These are phyloP conservation scores for Chiua virens DNA, from an alignment of 768 basidiomycete species.

Conservation along the genomic window DNA sequence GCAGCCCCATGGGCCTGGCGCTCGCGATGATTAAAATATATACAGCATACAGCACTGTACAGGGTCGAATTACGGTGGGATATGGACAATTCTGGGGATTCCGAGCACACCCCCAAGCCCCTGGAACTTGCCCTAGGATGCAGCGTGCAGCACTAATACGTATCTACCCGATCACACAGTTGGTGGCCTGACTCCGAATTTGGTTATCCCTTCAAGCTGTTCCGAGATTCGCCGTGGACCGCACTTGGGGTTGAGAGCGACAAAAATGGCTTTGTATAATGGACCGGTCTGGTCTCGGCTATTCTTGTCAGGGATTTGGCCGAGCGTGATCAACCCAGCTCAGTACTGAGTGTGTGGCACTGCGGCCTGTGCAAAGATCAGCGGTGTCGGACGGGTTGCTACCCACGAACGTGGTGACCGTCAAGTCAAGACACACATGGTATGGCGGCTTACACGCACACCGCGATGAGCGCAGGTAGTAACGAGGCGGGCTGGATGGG, in stretches of 20 bases:
- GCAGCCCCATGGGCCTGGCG: background rate
- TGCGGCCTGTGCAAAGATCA: conserved; percentile 13
- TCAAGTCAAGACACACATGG: background rate
- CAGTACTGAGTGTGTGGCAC: conserved; percentile 16
- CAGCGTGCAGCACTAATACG: too few species aligned
- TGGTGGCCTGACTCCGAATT: too few species aligned
- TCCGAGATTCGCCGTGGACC: conserved; percentile 20
- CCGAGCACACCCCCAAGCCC: conserved; percentile 2
- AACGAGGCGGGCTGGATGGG: background rate
- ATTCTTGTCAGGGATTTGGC: conserved; percentile 9
- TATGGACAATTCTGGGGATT: conserved; percentile 1
- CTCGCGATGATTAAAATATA: background rate
- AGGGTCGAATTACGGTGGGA: conserved; percentile 9
- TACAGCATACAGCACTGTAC: conserved; percentile 4
- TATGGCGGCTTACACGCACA: background rate
- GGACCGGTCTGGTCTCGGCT: conserved; percentile 1
- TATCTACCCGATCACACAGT: too few species aligned
- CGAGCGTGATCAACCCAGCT: background rate
- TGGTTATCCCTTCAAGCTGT: background rate
- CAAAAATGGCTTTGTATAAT: too few species aligned
- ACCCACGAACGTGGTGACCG: background rate
- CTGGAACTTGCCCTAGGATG: conserved; percentile 4
- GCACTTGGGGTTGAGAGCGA: background rate
- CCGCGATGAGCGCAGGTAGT: background rate
- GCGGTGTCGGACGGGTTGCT: conserved; percentile 1